These are phyloP conservation scores for Linum tenue DNA, from an alignment of 345 rosid species.

Conservation along the genomic window DNA sequence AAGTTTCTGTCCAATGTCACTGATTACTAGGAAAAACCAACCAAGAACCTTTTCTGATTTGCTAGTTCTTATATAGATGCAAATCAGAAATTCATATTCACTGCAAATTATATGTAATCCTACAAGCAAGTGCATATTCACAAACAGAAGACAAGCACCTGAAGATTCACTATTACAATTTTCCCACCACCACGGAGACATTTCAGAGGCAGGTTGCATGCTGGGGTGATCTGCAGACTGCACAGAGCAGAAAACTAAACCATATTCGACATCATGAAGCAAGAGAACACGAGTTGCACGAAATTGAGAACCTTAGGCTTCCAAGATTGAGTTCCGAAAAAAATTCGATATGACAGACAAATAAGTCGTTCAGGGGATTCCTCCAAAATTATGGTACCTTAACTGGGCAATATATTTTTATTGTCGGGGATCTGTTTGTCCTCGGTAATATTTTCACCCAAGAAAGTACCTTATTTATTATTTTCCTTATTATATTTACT, in stretches of 20 bases:
- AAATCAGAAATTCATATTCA: background rate
- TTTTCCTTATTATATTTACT: no score
- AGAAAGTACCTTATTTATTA: no score
- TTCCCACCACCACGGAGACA: slow-evolving; percentile 85
- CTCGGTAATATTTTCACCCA: no score
- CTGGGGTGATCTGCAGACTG: slow-evolving; percentile 99
- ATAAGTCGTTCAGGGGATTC: no score
- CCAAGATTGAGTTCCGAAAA: no score
- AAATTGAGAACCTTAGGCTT: background rate
- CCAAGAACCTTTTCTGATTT: background rate
- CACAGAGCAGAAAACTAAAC: slow-evolving; percentile 2
- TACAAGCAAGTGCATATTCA: background rate
- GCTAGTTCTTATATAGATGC: background rate
- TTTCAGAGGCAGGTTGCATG: slow-evolving; percentile 94
- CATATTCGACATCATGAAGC: background rate
- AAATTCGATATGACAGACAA: no score
- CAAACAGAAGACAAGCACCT: slow-evolving; percentile 34
- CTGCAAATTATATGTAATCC: background rate
- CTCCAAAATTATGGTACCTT: no score
- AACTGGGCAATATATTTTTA: no score
- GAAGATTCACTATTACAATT: slow-evolving; percentile 89
- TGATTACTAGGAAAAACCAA: no score
- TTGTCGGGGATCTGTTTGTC: no score
- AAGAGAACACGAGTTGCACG: background rate
- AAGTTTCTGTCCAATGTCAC: background rate